phyloP scores from a whole-genome alignment of 768 basidiomycete species.

The Gyrodon lividus region DNA sequence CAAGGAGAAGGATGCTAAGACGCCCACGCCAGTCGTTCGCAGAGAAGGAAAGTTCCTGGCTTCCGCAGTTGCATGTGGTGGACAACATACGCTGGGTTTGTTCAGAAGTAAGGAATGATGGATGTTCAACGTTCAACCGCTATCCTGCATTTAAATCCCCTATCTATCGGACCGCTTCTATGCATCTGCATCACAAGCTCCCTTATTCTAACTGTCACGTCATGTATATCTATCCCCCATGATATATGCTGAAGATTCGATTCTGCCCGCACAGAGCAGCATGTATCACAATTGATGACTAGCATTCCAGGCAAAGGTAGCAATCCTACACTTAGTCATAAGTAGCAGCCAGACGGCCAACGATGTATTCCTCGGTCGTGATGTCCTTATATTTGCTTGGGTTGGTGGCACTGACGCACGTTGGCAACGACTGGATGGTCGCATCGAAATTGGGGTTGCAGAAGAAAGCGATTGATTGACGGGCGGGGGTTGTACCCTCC shows the following conservation, averaged over 20 bases:
- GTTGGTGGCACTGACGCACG: constrained; percentile 37
- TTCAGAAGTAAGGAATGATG: constrained; percentile 57
- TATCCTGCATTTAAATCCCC: constrained; percentile 10
- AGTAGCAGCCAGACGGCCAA: constrained; percentile 62
- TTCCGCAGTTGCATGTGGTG: constrained; percentile 61
- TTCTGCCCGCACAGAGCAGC: constrained; percentile 7
- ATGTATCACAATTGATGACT: not conserved
- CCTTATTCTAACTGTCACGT: constrained; percentile 19
- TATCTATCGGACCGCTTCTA: constrained; percentile 17
- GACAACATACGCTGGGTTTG: constrained; percentile 74
- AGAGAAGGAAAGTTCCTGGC: constrained; percentile 64
- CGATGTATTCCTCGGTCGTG: constrained; percentile 74
- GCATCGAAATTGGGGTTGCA: constrained; percentile 78
- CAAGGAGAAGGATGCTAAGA: constrained; percentile 57
- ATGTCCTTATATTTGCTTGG: constrained; percentile 73
- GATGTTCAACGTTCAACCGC: not conserved
- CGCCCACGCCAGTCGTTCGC: constrained; percentile 66
- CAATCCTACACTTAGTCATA: constrained; percentile 38
- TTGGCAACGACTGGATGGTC: constrained; percentile 69
- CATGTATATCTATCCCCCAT: constrained; percentile 10
- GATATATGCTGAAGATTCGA: constrained; percentile 12
- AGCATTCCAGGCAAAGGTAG: not conserved
- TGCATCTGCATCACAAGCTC: constrained; percentile 18
- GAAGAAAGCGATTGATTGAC: constrained; percentile 86
- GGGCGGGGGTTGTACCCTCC: constrained; percentile 57